A percentile compares a stretch with the other conserved stretches of the same genome.
These are phyloP conservation scores for Chlorella sp. DNA, from an alignment of 139 green algal species.

Conservation along the genomic window DNA sequence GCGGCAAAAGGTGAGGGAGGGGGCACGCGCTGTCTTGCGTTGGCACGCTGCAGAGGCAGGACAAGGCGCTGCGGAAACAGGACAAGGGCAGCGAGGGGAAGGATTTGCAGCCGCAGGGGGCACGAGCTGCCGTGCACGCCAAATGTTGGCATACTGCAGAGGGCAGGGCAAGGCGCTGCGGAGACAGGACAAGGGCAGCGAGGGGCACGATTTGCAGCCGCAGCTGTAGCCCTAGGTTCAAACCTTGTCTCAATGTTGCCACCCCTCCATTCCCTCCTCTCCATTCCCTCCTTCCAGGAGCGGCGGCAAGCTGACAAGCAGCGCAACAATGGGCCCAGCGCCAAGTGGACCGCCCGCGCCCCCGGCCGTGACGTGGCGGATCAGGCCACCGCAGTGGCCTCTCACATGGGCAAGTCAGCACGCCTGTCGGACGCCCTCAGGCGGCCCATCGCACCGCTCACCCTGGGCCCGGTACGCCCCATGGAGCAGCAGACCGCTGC, in stretches of 20 bases:
- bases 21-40: too few relatives aligned
- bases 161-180: too few relatives aligned
- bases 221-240: too few relatives aligned
- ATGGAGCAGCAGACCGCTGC: constrained; percentile 22
- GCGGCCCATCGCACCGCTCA: constrained; percentile 21
- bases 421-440: constrained; percentile 36
- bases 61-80: too few relatives aligned
- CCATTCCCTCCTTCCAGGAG: constrained; percentile 7
- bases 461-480: constrained; percentile 8
- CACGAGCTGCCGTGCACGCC: too few relatives aligned
- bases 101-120: too few relatives aligned
- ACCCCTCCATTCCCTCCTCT: neutral
- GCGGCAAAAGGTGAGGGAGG: constrained; percentile 45
- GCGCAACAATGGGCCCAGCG: constrained; percentile 6
- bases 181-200: too few relatives aligned
- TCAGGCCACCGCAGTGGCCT: constrained; percentile 20
- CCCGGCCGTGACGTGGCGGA: constrained; percentile 26
- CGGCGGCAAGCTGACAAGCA: constrained; percentile 30
- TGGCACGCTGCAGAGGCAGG: neutral
- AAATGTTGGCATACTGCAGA: too few relatives aligned
- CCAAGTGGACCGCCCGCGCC: constrained; percentile 40
- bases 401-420: constrained; percentile 21
- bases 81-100: too few relatives aligned
- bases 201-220: too few relatives aligned
- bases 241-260: too few relatives aligned